Conservation (phyloP, 768 basidiomycete genomes). For the Calocybe cyanea region DNA sequence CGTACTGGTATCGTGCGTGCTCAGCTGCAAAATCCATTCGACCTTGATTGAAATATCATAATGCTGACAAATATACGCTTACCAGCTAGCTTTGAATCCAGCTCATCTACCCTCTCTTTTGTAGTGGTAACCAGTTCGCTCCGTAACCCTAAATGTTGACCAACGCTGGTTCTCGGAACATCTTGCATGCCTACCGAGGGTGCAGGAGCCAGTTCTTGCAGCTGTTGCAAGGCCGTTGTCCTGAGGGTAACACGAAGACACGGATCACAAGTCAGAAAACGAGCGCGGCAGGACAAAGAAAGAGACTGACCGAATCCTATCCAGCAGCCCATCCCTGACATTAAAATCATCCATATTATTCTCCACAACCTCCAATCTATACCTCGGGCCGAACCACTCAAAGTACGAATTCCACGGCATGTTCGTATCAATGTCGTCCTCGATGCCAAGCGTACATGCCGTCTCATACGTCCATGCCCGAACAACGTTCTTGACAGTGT, state of each 20-base stretch:
- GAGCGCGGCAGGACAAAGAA: constrained; percentile 7
- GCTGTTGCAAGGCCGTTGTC: constrained; percentile 36
- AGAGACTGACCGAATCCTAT: constrained; percentile 66
- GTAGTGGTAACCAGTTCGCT: constrained; percentile 42
- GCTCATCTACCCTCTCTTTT: constrained; percentile 36
- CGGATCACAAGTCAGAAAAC: not conserved
- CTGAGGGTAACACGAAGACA: constrained; percentile 16
- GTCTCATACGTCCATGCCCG: constrained; percentile 97
- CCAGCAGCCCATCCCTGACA: constrained; percentile 71
- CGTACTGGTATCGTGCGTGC: constrained; percentile 63
- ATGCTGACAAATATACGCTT: constrained; percentile 23
- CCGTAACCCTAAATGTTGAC: constrained; percentile 56
- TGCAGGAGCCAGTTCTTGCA: constrained; percentile 50
- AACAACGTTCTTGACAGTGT: constrained; percentile 95
- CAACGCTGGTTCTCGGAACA: constrained; percentile 69
- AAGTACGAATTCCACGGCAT: constrained; percentile 88
- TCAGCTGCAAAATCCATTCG: constrained; percentile 33
- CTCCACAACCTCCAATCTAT: constrained; percentile 83
- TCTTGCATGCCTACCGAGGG: constrained; percentile 88
- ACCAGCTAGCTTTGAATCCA: constrained; percentile 75
- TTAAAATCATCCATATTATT: constrained; percentile 98
- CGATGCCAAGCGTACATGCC: constrained; percentile 86
- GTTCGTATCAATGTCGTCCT: constrained; percentile 71
- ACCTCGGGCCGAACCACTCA: constrained; percentile 97
- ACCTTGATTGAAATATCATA: not conserved